Percentiles rank a stretch among this genome's conserved stretches.
Evolutionary conservation across 495 filamentous ascomycete genomes (phyloP).

Genomic region (Aspergillus haitiensis): DNA sequence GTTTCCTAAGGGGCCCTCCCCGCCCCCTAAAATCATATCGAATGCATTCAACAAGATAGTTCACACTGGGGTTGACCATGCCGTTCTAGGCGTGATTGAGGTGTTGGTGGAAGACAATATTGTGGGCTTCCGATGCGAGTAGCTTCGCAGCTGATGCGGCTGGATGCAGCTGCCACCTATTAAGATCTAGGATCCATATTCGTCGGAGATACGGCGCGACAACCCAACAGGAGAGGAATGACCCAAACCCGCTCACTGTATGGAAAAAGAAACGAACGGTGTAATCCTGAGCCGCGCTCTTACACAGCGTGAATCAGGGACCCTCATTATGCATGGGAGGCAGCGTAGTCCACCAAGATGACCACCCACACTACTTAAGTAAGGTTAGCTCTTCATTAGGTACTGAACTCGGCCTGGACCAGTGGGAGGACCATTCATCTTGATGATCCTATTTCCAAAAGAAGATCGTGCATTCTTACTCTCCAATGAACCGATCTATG

Average conservation of each 20-base stretch:
- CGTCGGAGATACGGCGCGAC: slow-evolving; percentile 17
- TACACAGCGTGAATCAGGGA: slow-evolving; percentile 17
- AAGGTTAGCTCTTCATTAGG: slow-evolving; percentile 27
- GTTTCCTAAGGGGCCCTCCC: no score
- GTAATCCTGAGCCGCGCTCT: slow-evolving; percentile 28
- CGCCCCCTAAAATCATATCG: neutral
- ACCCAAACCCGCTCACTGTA: slow-evolving; percentile 2
- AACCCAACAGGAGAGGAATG: slow-evolving; percentile 16
- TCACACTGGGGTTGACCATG: neutral
- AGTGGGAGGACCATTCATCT: slow-evolving; percentile 16
- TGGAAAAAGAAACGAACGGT: slow-evolving; percentile 16
- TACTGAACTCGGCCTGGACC: slow-evolving; percentile 14
- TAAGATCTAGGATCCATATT: slow-evolving; percentile 26
- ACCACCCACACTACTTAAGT: slow-evolving; percentile 26
- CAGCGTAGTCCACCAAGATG: slow-evolving; percentile 25
- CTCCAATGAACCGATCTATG: slow-evolving; percentile 22
- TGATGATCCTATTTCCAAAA: slow-evolving; percentile 22
- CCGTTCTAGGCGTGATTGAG: slow-evolving; percentile 9
- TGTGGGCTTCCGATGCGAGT: slow-evolving; percentile 21
- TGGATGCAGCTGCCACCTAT: slow-evolving; percentile 30
- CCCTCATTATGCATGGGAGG: slow-evolving; percentile 24
- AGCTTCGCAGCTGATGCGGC: slow-evolving; percentile 27
- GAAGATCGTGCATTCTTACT: slow-evolving; percentile 20
- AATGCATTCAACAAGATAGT: slow-evolving; percentile 1
- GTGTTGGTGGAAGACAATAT: slow-evolving; percentile 10